phyloP scores from a whole-genome alignment of 1,139 yeast species.

The Pichia sp. region DNA sequence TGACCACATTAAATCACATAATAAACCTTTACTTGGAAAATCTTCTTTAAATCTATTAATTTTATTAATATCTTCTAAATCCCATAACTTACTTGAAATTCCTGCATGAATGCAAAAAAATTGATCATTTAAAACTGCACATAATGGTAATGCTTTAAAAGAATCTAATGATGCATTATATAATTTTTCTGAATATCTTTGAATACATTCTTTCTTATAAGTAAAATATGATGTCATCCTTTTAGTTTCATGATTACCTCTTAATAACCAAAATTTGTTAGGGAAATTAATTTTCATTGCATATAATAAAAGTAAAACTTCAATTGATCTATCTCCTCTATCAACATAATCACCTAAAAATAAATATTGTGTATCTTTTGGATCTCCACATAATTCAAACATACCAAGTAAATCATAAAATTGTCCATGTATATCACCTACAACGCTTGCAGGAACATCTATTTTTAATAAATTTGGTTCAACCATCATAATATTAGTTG shows the following conservation, averaged over 20 bases:
- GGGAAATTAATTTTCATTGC: conserved; percentile 78
- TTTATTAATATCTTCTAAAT: conserved; percentile 66
- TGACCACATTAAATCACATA: conserved; percentile 95
- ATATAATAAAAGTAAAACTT: conserved; percentile 77
- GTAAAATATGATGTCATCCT: conserved; percentile 96
- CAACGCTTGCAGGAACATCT: conserved; percentile 90
- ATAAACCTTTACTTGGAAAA: conserved; percentile 83
- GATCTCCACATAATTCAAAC: conserved; percentile 92
- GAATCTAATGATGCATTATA: conserved; percentile 78
- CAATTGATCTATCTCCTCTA: conserved; percentile 96
- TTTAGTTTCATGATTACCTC: conserved; percentile 95
- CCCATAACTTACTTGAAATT: conserved; percentile 63
- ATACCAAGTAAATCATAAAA: conserved; percentile 83
- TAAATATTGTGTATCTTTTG: conserved; percentile 64
- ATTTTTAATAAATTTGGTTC: conserved; percentile 79
- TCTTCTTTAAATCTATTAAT: conserved; percentile 67
- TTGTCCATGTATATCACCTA: conserved; percentile 97
- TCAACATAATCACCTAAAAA: conserved; percentile 98
- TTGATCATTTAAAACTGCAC: conserved; percentile 67
- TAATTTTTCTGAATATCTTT: conserved; percentile 71
- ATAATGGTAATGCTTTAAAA: conserved; percentile 79
- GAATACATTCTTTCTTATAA: conserved; percentile 88
- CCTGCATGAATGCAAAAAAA: conserved; percentile 95
- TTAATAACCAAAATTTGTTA: conserved; percentile 56
- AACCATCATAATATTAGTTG: conserved; percentile 53